Base-by-base conservation (phyloP, 495 filamentous ascomycete species). In the Rhypophila decipiens region DNA sequence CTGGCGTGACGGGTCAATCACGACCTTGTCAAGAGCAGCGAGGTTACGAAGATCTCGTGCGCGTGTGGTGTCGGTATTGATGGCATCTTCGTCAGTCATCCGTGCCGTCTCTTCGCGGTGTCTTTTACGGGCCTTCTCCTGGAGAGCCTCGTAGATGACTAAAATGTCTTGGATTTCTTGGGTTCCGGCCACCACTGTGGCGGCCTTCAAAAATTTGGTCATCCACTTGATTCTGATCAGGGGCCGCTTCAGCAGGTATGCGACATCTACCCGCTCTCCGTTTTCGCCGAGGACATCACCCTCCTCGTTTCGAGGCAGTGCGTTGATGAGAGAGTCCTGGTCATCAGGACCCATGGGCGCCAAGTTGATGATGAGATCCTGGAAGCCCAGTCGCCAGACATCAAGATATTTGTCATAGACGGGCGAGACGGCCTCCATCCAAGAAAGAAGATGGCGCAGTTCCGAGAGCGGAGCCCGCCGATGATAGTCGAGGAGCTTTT, bases 231-330 rank as follows among this genome's bases (percentile, higher is more conserved):
- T 66, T 41, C 93, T 78, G 12, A 95, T 85, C 34, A 97, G 68
- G 2, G 93, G 93, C 42, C 90, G 74, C 63, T 95, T 96, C 34
- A 97, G 72, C 17, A 99, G 68, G 60, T 88, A 95, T 10, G 90
- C 93, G 46, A 99, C 93, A 69, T 97, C 91, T 39, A 95, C 93
- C 42, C 86, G 84, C 61, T 95, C 89, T 0, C 90, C 91, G 45
- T 93, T 76, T 29, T 77, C 77, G 38, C 85, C 79, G 31, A 91
- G 67, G 4, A 94, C 71, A 59, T 91, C 86, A 9, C 88, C 89
- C 44, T 88, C 77, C 48, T 83, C 80, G 52, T 94, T 86, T 42
- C 83, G 74, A 39, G 84, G 81, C 65, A 93, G 69, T 18, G 83
- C 82, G 57, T 86, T 77, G 51, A 87, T 73, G 23, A 86, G 70